Conservation (phyloP, 2,329 filamentous ascomycete species). For the Blumeria graminis region DNA sequence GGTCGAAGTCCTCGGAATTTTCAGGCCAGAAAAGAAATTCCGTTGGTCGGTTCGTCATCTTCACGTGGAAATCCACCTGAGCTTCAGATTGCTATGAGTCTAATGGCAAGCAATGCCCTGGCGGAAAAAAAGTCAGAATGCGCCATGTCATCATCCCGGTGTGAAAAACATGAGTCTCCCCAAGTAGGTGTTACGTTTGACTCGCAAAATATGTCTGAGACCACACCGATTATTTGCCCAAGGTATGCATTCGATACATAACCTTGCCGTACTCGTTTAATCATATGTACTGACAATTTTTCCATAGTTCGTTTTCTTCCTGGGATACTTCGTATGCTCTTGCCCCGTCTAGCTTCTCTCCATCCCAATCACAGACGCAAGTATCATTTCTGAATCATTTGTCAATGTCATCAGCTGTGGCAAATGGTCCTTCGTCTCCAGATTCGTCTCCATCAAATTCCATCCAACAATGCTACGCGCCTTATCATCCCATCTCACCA, state of each 20-base stretch:
- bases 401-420: slow-evolving; percentile 5
- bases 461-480: slow-evolving; percentile 6
- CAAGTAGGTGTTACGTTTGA: slow-evolving; percentile 15
- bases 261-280: not conserved
- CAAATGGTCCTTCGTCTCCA: slow-evolving; percentile 10
- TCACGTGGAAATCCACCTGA: slow-evolving; percentile 15
- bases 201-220: slow-evolving; percentile 7
- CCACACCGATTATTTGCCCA: slow-evolving; percentile 12
- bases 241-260: slow-evolving; percentile 9
- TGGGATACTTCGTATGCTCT: too few species aligned
- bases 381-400: too few species aligned
- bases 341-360: not conserved
- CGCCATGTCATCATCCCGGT: slow-evolving; percentile 7
- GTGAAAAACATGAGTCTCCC: slow-evolving; percentile 9
- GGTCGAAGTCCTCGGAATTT: slow-evolving; percentile 88
- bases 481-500: slow-evolving; percentile 5
- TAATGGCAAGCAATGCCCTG: slow-evolving; percentile 6
- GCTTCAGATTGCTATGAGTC: slow-evolving; percentile 11
- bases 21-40: slow-evolving; percentile 78
- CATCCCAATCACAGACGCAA: not conserved
- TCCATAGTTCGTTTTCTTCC: not conserved
- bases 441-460: slow-evolving; percentile 6
- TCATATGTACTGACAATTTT: not conserved
- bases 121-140: slow-evolving; percentile 8
- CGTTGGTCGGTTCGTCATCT: slow-evolving; percentile 25